Conservation (phyloP, 176 grass and related monocot species). For the Oryza officinalis region DNA sequence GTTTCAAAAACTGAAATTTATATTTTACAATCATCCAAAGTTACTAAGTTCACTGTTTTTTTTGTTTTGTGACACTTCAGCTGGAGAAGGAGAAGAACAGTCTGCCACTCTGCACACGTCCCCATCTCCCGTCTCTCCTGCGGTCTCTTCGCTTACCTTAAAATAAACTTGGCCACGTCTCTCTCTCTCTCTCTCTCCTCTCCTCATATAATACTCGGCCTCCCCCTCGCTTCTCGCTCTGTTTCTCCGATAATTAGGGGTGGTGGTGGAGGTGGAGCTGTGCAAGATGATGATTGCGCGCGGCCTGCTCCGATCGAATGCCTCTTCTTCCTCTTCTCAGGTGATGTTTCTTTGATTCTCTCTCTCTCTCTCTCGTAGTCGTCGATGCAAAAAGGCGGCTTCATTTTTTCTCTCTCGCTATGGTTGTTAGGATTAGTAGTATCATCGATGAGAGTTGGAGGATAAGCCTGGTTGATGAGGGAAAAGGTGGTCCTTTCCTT, state of each 20-base stretch:
- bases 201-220: neutral
- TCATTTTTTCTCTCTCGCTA: neutral
- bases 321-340: conserved; percentile 28
- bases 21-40: neutral
- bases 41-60: neutral
- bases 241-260: neutral
- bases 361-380: neutral
- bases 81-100: neutral
- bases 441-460: neutral
- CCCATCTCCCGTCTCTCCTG: neutral
- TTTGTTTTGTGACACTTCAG: neutral
- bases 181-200: too few relatives aligned
- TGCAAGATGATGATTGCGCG: conserved; percentile 52
- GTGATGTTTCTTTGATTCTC: neutral
- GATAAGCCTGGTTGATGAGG: neutral
- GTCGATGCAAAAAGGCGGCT: neutral
- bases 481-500: neutral
- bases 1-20: neutral
- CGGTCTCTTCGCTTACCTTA: too few relatives aligned
- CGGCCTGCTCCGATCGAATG: conserved; percentile 56
- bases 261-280: too few relatives aligned
- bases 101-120: neutral
- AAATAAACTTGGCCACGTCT: conserved; percentile 1
- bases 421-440: neutral
- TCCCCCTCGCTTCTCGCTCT: conserved; percentile 7